These are phyloP conservation scores for Eucalyptus marginata DNA, from an alignment of 345 rosid genomes.

Conservation along the genomic window DNA sequence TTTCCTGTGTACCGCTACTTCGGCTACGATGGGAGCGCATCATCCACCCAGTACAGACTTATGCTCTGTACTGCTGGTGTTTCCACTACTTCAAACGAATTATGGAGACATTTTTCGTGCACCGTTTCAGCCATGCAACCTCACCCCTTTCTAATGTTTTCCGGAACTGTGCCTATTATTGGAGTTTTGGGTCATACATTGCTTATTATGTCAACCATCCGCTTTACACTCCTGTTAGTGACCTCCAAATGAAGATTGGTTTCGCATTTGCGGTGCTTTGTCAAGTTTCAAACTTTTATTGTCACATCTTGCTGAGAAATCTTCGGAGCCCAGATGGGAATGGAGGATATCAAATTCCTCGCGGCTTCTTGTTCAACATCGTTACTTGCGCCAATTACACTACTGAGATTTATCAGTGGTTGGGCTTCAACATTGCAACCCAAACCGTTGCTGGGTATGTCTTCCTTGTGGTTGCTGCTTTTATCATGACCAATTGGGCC, in stretches of 20 bases:
- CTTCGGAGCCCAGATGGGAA: conserved; percentile 59
- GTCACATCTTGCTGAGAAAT: conserved; percentile 75
- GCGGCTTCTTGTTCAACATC: conserved; percentile 83
- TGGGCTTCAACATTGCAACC: conserved; percentile 93
- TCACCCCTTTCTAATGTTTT: conserved; percentile 89
- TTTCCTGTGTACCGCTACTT: conserved; percentile 70
- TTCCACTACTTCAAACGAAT: conserved; percentile 94
- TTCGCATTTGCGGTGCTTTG: conserved; percentile 73
- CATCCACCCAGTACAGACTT: conserved; percentile 80
- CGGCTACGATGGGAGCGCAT: conserved; percentile 57
- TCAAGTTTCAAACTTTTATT: conserved; percentile 78
- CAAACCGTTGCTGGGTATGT: conserved; percentile 88
- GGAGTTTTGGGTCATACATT: conserved; percentile 79
- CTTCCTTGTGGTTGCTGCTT: conserved; percentile 70
- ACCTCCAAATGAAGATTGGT: conserved; percentile 94
- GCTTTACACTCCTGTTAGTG: conserved; percentile 79
- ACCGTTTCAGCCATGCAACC: conserved; percentile 90
- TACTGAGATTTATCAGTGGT: conserved; percentile 95
- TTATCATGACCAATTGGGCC: conserved; percentile 97
- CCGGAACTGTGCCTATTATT: conserved; percentile 89
- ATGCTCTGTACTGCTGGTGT: conserved; percentile 92
- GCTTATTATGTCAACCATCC: conserved; percentile 98
- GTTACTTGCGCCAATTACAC: conserved; percentile 98
- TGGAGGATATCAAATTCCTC: conserved; percentile 92
- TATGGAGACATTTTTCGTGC: conserved; percentile 91